Base-by-base conservation (phyloP, 495 filamentous ascomycete genomes). In the Talaromyces thailandensis region DNA sequence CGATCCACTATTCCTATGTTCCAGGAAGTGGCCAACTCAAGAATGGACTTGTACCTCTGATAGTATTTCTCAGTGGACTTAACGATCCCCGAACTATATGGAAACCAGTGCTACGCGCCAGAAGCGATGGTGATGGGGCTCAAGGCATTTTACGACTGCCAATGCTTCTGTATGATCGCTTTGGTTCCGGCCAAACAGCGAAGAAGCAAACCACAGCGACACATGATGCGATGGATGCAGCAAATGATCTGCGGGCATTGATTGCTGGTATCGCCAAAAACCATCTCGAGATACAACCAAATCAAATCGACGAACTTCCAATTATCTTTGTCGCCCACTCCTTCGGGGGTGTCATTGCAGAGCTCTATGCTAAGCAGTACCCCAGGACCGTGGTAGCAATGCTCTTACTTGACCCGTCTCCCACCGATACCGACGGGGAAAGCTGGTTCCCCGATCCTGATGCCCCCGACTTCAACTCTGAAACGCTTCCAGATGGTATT, bases 91-190 rank as follows among this genome's bases (percentile, higher is more conserved):
- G 48, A 18, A 52, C 24, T 6, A 24, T 52, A 52, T 52, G 48
- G 48, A 52, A 21, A 52, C 48, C 48, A 52, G 48, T 26, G 24
- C 7, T 52, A 18, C 24, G 48, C 48, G 16, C 21, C 48, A 8
- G 24, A 9, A 35, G 3, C 48, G 12, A 52, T 5, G 6, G 9
- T 6, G 14, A 52, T 4, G 16, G 21, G 48, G n/a, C 48, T 12
- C 48, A 25, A 18, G 48, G 23, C 48, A 52, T 2, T 25, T 16
- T 18, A 12, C 48, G 14, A 14, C 48, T 21, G 12, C 16, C 48
- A 52, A 52, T 52, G 48, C 48, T 52, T 18, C 48, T 52, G 48
- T 52, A 52, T 52, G 48, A 52, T 52, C 48, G 48, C 48, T 52
- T 52, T 24, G 48, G 48, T 52, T 52, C 48, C 23, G 48, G 48